Evolutionary conservation across 345 rosid genomes (phyloP).

Genomic region (Populus deltoides): DNA sequence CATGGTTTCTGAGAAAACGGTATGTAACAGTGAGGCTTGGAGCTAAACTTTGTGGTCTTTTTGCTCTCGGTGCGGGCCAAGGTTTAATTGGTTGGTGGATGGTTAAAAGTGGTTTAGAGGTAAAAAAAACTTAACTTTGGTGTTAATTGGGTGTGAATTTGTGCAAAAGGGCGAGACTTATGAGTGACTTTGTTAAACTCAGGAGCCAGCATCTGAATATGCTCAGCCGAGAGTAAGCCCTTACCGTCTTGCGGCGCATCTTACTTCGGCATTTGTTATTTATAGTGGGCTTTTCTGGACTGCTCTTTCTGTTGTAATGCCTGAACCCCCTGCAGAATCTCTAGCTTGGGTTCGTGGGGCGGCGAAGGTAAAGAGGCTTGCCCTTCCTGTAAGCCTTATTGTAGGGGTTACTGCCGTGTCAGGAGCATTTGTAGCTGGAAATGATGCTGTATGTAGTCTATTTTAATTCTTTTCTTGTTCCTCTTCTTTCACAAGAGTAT

Average conservation of each 20-base stretch:
- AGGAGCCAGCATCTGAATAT: conserved; percentile 92
- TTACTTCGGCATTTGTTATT: conserved; percentile 89
- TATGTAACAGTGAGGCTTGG: conserved; percentile 82
- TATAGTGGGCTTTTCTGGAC: conserved; percentile 94
- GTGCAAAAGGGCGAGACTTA: conserved; percentile 7
- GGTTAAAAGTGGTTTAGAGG: conserved; percentile 99
- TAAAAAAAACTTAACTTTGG: conserved; percentile 19
- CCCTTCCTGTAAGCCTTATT: conserved; percentile 74
- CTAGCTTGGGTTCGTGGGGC: conserved; percentile 79
- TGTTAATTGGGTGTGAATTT: neutral
- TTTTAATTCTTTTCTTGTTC: neutral
- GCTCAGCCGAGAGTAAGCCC: conserved; percentile 93
- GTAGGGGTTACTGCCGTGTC: conserved; percentile 85
- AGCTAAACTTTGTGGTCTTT: conserved; percentile 66
- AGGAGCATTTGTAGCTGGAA: conserved; percentile 97
- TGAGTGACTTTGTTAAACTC: conserved; percentile 14
- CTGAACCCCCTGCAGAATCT: conserved; percentile 92
- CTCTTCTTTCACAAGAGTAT: conserved; percentile 2
- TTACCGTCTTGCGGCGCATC: conserved; percentile 88
- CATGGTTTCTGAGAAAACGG: conserved; percentile 81
- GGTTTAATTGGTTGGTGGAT: conserved; percentile 99
- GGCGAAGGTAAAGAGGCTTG: conserved; percentile 76
- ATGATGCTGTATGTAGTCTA: conserved; percentile 71
- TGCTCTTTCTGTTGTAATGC: conserved; percentile 85
- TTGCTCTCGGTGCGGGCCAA: conserved; percentile 96